A percentile compares a stretch with the other conserved stretches of the same genome.
Conservation (phyloP, 2,329 filamentous ascomycete genomes). For the Acrocalymma vagum region DNA sequence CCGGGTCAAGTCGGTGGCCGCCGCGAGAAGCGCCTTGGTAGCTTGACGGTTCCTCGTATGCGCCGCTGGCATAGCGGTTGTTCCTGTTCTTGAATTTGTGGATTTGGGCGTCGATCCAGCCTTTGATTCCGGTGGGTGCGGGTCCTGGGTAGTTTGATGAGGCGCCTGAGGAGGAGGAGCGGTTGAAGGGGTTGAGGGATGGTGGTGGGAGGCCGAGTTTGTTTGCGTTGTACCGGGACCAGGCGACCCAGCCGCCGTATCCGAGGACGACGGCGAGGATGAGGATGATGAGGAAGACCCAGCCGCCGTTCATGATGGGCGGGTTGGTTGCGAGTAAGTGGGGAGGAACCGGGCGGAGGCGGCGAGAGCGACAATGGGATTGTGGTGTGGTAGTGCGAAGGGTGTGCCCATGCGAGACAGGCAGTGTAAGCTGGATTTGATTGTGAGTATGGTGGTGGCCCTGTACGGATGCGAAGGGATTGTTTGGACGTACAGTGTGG, state of each 20-base stretch:
- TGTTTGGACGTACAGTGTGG: neutral
- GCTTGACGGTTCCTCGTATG: slow-evolving; percentile 73
- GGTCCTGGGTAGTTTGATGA: slow-evolving; percentile 60
- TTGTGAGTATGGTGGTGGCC: slow-evolving; percentile 9
- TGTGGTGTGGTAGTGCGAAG: slow-evolving; percentile 14
- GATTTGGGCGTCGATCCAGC: slow-evolving; percentile 76
- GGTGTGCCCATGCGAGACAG: slow-evolving; percentile 22
- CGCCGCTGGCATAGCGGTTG: slow-evolving; percentile 72
- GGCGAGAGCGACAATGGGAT: slow-evolving; percentile 17
- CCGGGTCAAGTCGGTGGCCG: slow-evolving; percentile 75
- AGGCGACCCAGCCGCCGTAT: slow-evolving; percentile 73
- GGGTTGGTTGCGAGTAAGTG: slow-evolving; percentile 16
- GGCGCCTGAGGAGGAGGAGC: slow-evolving; percentile 24
- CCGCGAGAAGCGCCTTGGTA: slow-evolving; percentile 44
- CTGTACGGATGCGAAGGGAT: slow-evolving; percentile 15
- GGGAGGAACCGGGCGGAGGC: too few relatives aligned
- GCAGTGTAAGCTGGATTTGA: too few relatives aligned
- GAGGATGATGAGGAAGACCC: slow-evolving; percentile 77
- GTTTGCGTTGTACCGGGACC: slow-evolving; percentile 75
- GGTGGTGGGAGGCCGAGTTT: slow-evolving; percentile 79
- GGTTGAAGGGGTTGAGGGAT: slow-evolving; percentile 73
- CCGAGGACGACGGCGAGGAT: slow-evolving; percentile 69
- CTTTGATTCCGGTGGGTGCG: slow-evolving; percentile 69
- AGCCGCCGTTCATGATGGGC: slow-evolving; percentile 46
- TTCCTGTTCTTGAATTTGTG: slow-evolving; percentile 71